These are phyloP conservation scores for Boeremia exigua DNA, from an alignment of 2,329 filamentous ascomycete genomes.

Conservation along the genomic window DNA sequence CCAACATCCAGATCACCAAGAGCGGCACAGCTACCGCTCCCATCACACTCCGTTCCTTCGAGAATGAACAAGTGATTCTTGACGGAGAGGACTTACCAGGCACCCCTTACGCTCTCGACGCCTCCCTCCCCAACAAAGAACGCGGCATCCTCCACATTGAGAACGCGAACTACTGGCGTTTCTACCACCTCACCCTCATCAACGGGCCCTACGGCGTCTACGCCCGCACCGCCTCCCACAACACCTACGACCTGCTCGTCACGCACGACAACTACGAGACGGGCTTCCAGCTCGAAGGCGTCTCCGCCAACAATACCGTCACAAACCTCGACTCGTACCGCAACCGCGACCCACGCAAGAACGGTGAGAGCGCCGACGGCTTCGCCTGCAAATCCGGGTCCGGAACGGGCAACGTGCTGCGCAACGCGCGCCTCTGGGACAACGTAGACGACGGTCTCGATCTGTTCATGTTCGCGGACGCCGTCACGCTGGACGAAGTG, in stretches of 20 bases:
- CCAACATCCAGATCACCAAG: constrained; percentile 56
- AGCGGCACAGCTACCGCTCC: constrained; percentile 38
- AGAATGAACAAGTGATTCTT: constrained; percentile 21
- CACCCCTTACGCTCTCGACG: constrained; percentile 17
- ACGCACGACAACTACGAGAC: constrained; percentile 51
- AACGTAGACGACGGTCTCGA: constrained; percentile 60
- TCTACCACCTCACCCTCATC: constrained; percentile 50
- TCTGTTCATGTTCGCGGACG: constrained; percentile 52
- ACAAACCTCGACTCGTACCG: constrained; percentile 32
- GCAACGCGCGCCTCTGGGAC: constrained; percentile 57
- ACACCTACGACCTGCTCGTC: constrained; percentile 45
- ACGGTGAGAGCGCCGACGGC: constrained; percentile 59
- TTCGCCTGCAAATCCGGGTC: constrained; percentile 57
- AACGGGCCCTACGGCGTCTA: constrained; percentile 50
- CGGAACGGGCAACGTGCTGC: constrained; percentile 55
- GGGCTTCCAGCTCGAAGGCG: constrained; percentile 48
- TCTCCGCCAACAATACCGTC: constrained; percentile 31
- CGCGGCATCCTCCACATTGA: constrained; percentile 59
- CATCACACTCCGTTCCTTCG: constrained; percentile 18
- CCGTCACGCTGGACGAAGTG: constrained; percentile 54
- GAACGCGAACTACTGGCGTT: constrained; percentile 54
- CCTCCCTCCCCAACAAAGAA: constrained; percentile 42
- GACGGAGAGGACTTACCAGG: constrained; percentile 20
- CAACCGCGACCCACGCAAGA: constrained; percentile 54
- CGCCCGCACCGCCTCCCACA: constrained; percentile 44